phyloP scores from a whole-genome alignment of 177 flowering plant genomes.

The Vitis hybrid region DNA sequence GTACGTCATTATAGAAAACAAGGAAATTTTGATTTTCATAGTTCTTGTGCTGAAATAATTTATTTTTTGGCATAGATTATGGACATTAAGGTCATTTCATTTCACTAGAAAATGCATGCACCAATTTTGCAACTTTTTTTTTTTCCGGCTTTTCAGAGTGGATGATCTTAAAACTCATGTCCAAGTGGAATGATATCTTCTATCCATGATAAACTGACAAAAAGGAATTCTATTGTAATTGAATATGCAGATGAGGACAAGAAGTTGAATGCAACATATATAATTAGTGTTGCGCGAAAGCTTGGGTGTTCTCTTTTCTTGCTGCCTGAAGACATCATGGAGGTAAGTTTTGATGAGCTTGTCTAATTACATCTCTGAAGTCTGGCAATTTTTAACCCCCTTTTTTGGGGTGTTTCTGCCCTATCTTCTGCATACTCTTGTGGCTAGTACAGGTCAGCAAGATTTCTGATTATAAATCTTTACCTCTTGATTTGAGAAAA shows the following conservation, averaged over 20 bases:
- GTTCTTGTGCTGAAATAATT: neutral
- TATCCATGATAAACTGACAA: neutral
- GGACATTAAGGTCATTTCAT: too few species aligned
- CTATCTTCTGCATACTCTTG: too few species aligned
- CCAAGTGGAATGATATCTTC: constrained; percentile 1
- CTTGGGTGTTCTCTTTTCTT: constrained; percentile 67
- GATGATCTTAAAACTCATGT: neutral
- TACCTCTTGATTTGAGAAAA: too few species aligned
- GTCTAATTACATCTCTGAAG: neutral
- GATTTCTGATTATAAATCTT: too few species aligned
- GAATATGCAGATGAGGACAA: constrained; percentile 58
- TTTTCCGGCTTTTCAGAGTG: neutral
- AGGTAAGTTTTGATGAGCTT: constrained; percentile 31
- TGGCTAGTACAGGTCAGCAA: neutral
- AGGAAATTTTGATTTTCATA: neutral
- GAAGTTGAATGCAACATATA: constrained; percentile 62
- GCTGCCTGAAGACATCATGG: constrained; percentile 64
- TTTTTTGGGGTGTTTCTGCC: neutral
- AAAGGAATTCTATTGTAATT: neutral
- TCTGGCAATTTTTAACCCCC: neutral
- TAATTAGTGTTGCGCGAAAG: constrained; percentile 66
- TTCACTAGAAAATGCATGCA: neutral
- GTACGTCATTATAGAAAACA: constrained; percentile 22
- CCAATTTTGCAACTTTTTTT: neutral
- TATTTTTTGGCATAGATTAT: neutral